Evolutionary conservation across 768 basidiomycete species (phyloP).

Genomic region (Psilocybe cyanescens): DNA sequence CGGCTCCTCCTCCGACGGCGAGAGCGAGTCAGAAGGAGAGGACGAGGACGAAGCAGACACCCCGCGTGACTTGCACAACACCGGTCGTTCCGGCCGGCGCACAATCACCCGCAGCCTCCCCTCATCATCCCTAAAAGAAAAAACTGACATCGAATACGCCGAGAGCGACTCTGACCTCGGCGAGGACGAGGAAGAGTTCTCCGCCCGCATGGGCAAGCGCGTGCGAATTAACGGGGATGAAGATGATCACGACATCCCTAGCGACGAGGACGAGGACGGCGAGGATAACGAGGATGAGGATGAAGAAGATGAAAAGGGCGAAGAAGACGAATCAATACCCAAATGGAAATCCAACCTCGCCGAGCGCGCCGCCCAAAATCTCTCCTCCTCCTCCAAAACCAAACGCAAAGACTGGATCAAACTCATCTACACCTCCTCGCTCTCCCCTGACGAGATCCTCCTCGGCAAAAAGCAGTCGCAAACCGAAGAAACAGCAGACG

Average conservation of each 20-base stretch:
- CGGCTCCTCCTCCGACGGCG: constrained; percentile 17
- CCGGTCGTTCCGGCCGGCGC: constrained; percentile 56
- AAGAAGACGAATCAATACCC: constrained; percentile 49
- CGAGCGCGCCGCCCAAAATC: constrained; percentile 36
- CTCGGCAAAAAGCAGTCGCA: constrained; percentile 34
- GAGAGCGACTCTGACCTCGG: constrained; percentile 80
- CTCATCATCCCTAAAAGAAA: constrained; percentile 37
- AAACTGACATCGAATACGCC: constrained; percentile 62
- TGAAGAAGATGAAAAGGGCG: constrained; percentile 54
- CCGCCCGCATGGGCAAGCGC: constrained; percentile 26
- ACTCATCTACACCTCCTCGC: constrained; percentile 75
- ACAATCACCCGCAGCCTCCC: constrained; percentile 45
- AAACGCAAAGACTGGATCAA: constrained; percentile 79
- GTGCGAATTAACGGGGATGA: constrained; percentile 55
- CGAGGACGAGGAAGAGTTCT: constrained; percentile 50
- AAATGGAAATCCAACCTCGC: constrained; percentile 78
- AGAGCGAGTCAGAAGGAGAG: constrained; percentile 21
- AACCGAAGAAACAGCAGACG: constrained; percentile 46
- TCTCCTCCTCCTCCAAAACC: constrained; percentile 41
- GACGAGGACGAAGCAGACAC: constrained; percentile 26
- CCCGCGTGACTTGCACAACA: constrained; percentile 36
- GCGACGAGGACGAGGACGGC: constrained; percentile 46
- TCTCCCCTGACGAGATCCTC: constrained; percentile 73
- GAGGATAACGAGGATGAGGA: constrained; percentile 52
- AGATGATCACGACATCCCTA: constrained; percentile 45